Evolutionary conservation across 768 basidiomycete genomes (phyloP).

Genomic region (Naganishia antarctica): DNA sequence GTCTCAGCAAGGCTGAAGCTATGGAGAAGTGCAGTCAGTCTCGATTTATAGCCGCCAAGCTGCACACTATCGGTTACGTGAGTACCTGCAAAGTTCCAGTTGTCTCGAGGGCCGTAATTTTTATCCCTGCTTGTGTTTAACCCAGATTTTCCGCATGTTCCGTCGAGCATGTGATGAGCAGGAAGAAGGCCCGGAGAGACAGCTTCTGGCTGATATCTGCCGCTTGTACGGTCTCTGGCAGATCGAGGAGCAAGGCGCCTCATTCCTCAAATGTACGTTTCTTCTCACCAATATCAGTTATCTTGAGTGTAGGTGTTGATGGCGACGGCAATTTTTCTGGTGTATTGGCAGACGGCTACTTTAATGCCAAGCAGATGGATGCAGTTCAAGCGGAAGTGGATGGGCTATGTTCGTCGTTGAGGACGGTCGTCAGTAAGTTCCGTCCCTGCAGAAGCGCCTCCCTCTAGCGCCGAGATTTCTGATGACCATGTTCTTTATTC

Average conservation of each 20-base stretch:
- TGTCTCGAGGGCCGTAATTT: no score
- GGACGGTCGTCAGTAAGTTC: conserved; percentile 44
- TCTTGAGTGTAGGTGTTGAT: neutral
- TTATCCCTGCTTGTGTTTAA: no score
- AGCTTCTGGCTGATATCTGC: conserved; percentile 47
- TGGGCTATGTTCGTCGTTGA: conserved; percentile 40
- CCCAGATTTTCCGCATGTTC: conserved; percentile 51
- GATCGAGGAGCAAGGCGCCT: conserved; percentile 52
- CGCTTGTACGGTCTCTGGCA: conserved; percentile 51
- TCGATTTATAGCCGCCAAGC: conserved; percentile 52
- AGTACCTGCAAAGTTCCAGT: neutral
- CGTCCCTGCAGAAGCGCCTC: neutral
- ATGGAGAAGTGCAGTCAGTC: conserved; percentile 51
- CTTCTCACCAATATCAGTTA: no score
- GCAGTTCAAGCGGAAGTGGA: conserved; percentile 42
- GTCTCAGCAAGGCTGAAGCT: conserved; percentile 50
- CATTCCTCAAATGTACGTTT: conserved; percentile 51
- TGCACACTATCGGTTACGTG: conserved; percentile 47
- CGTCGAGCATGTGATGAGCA: conserved; percentile 48
- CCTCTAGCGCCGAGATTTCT: neutral
- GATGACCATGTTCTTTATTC: neutral
- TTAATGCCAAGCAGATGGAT: conserved; percentile 43
- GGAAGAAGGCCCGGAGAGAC: conserved; percentile 41
- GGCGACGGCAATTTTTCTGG: neutral
- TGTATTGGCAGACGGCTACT: conserved; percentile 45